A percentile compares a stretch with the other conserved stretches of the same genome.
Evolutionary conservation across 2,329 filamentous ascomycete species (phyloP).

Genomic region (Cercospora canescens): DNA sequence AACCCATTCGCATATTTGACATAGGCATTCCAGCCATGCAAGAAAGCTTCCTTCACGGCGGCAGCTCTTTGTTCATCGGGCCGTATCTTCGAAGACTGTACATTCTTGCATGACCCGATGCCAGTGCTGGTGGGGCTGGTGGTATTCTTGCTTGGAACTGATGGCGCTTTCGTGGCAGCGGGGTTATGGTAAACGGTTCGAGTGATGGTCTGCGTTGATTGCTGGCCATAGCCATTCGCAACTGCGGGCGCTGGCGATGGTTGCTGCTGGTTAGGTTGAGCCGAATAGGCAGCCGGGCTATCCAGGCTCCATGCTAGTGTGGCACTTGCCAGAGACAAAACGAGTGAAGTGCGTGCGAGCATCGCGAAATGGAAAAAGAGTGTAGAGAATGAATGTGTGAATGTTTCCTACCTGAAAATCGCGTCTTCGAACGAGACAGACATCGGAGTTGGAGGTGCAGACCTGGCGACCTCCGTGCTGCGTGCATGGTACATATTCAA

Average conservation of each 20-base stretch:
- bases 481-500: neutral
- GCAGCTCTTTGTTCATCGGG: conserved; percentile 15
- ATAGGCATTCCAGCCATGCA: conserved; percentile 21
- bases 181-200: neutral
- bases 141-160: neutral
- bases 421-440: neutral
- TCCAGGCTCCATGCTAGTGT: neutral
- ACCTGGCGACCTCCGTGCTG: neutral
- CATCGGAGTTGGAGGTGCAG: neutral
- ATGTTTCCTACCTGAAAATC: neutral
- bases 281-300: neutral
- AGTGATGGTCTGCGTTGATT: neutral
- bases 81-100: conserved; percentile 5
- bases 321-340: conserved; percentile 2
- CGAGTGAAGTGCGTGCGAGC: conserved; percentile 12
- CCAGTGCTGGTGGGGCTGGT: neutral
- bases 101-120: conserved; percentile 17
- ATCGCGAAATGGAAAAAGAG: conserved; percentile 1
- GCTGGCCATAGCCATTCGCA: neutral
- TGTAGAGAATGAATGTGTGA: neutral
- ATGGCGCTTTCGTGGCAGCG: neutral
- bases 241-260: neutral
- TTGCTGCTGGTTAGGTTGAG: neutral
- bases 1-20: conserved; percentile 38
- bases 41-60: conserved; percentile 21